Base-by-base conservation (phyloP, 1,284 basidiomycete genomes). In the Pseudozyma sp. region DNA sequence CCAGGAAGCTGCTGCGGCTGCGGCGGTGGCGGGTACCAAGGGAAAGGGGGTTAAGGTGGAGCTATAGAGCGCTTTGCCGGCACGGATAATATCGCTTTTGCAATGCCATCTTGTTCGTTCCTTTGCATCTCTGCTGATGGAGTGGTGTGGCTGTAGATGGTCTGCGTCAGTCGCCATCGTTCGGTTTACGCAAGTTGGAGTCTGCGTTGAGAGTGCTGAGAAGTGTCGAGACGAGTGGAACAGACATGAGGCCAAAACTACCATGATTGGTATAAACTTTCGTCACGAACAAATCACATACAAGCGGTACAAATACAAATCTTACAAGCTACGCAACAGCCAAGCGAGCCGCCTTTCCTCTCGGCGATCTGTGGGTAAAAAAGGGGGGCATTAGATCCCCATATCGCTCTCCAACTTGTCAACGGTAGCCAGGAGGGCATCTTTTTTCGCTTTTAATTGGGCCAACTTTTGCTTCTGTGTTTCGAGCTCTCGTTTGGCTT, bases 361-460 rank as follows among this genome's bases (percentile, higher is more conserved):
- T 31, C 25, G 25, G 25, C 25, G 18, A 45, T 21, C 34, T 14
- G 9, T 8, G 19, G 18, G 25, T 31, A 31, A 31, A 31, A n/a
- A n/a, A n/a, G n/a, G n/a, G n/a, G n/a, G 25, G 25, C 25, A 31
- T 6, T 31, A 31, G 25, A 31, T 40, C 2, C 42, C n/a, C 16
- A 43, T 40, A 31, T 65, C 62, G 13, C 21, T 35, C 48, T 71
- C 69, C 34, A 71, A 36, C 43, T 57, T 59, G 11, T 71, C 63
- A 0, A 59, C 69, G 19, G 52, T 71, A 2, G 62, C 63, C 12
- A 71, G 44, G 14, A 71, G 39, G 0, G 58, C 47, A 6, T 54
- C 54, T 19, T 71, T 71, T 11, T 50, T 48, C 1, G 36, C 43
- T 36, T 50, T 66, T 47, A 71, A 48, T 38, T 49, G 35, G 1